Base-by-base conservation (phyloP, 2,329 filamentous ascomycete species). In the Fusarium xyrophilum region DNA sequence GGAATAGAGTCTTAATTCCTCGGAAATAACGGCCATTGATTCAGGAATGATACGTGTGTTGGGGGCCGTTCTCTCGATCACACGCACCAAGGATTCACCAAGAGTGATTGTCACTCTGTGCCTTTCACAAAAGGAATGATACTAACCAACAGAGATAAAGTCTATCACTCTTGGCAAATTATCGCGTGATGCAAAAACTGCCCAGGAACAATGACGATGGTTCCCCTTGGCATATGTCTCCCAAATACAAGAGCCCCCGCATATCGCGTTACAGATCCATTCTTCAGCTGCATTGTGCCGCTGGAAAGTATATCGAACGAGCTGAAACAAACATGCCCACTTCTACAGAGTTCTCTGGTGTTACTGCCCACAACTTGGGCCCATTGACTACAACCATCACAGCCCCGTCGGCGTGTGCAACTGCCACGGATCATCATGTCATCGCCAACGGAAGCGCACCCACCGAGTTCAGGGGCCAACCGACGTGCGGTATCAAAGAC, bases 291-390 rank as follows among this genome's bases (percentile, higher is more conserved):
- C 10, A 3, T 21, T 19, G 11, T 9, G 17, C 19, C 4, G 43
- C 5, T 12, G 8, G 8, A 8, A 8, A 25, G 6, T 12, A 27
- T 12, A 19, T 5, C 10, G 14, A 47, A 1, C 12, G 17, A 17
- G 8, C 4, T 9, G 17, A 1, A n/a, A 7, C 12, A 0, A 40
- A 10, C 0, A 62, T 62, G 56, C 59, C 46, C 14, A 61, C 59
- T 14, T 28, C 33, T 3, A 62, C 59, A 7, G 57, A 35, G 10
- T 62, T 54, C 11, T 62, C 62, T n/a, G 56, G 59, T 11, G 19
- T 21, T 1, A 25, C 27, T 4, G 56, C 47, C 23, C 14, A 55
- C 7, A 62, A 62, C 1, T 9, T 55, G 6, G 59, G 59, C 2
- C 33, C 56, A 1, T 10, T 62, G 2, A 62, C 59, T 5, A 62